Base-by-base conservation (phyloP, 2,329 filamentous ascomycete species). In the Phialemoniopsis sp. region DNA sequence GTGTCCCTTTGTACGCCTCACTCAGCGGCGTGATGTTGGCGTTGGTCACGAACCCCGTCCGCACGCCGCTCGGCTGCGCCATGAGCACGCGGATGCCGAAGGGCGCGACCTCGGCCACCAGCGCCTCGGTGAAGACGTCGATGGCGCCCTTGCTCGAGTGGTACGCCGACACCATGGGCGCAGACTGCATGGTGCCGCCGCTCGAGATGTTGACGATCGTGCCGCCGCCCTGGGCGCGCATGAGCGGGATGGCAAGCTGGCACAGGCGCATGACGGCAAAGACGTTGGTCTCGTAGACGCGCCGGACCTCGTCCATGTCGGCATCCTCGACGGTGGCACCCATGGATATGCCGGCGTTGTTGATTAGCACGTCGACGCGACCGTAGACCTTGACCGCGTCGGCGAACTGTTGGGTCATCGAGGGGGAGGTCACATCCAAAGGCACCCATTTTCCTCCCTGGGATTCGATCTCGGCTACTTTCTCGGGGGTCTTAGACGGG, bases 281-380 rank as follows among this genome's bases (percentile, higher is more conserved):
- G 13, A 48, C 46, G 41, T 56, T 49, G 19, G 52, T 42, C 35
- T 55, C 52, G 10, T 34, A 14, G 3, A 26, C 21, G 21, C 21
- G 21, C 21, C 21, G 21, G 6, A 26, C 21, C 6, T 10, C 21
- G 21, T 26, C 21, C 21, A 26, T 6, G 21, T 26, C 21, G 6
- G 21, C 21, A 10, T 26, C 21, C 21, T 26, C 21, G 21, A 26
- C 10, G 21, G 21, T 26, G 6, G 21, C 21, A 10, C 6, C 21
- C 21, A 70, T 54, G 13, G 60, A 62, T 38, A 58, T 66, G 3
- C 67, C 74, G 3, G 74, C 72, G 41, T 73, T 72, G 46, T 77
- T 78, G 32, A 77, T 63, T 5, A 78, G 54, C 4, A 74, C 60
- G 33, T 78, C 73, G 30, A 78, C 64, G 2, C 48, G 38, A 8